A percentile compares a stretch with the other conserved stretches of the same genome.
Conservation (phyloP, 257 asterid genomes). For the Fraxinus pennsylvanica region DNA sequence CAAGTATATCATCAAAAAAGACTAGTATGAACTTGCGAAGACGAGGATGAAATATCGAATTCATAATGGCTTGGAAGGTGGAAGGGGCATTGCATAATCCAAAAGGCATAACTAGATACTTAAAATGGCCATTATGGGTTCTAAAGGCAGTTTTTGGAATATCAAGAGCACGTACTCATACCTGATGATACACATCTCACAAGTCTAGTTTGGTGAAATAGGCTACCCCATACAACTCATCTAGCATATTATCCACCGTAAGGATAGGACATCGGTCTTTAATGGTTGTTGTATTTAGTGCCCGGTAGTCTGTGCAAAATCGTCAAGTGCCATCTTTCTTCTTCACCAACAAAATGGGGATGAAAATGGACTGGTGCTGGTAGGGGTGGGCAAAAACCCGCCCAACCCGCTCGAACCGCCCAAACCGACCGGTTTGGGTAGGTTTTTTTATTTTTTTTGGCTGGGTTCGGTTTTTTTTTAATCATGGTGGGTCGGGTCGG, state of each 20-base stretch:
- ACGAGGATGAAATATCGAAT: background rate
- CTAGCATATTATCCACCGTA: background rate
- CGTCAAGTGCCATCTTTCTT: background rate
- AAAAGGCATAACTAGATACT: background rate
- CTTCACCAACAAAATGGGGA: background rate
- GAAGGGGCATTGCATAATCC: background rate
- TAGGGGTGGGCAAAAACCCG: too few relatives aligned
- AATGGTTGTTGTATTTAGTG: background rate
- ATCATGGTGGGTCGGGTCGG: too few relatives aligned
- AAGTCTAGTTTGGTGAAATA: background rate
- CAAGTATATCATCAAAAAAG: slow-evolving; percentile 20
- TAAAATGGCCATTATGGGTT: slow-evolving; percentile 1
- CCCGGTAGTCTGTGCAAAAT: background rate
- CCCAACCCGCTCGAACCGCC: too few relatives aligned
- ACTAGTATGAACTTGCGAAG: background rate
- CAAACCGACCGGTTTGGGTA: too few relatives aligned
- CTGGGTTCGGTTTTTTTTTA: too few relatives aligned
- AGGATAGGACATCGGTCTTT: background rate
- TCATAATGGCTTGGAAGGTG: slow-evolving; percentile 3
- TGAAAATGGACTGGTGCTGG: slow-evolving; percentile 10
- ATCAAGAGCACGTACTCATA: background rate
- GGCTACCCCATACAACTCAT: background rate
- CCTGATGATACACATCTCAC: background rate
- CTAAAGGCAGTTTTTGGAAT: background rate
- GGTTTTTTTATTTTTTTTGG: too few relatives aligned